Evolutionary conservation across 805 yeast genomes (phyloP).

Genomic region (Cyberlindnera amylophila): DNA sequence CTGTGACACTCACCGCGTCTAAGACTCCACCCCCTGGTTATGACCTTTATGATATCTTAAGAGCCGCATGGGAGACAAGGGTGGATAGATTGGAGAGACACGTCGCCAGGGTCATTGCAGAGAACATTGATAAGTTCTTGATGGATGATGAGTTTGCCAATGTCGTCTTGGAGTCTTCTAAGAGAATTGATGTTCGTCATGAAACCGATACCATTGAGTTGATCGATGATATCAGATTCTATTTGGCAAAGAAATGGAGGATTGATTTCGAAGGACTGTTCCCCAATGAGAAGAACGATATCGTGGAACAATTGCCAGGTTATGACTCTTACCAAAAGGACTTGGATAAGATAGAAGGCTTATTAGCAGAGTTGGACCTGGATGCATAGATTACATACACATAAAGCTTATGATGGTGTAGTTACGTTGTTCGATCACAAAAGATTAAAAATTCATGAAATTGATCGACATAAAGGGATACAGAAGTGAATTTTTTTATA

Average conservation of each 20-base stretch:
- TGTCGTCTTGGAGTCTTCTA: slow-evolving; percentile 45
- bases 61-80: slow-evolving; percentile 65
- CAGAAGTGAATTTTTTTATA: neutral
- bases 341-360: slow-evolving; percentile 35
- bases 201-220: slow-evolving; percentile 79
- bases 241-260: slow-evolving; percentile 35
- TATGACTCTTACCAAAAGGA: slow-evolving; percentile 29
- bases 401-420: no score
- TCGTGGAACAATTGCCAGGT: slow-evolving; percentile 21
- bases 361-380: slow-evolving; percentile 36
- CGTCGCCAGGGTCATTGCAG: slow-evolving; percentile 56
- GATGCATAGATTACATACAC: slow-evolving; percentile 33
- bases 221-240: slow-evolving; percentile 72
- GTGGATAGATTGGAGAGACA: slow-evolving; percentile 61
- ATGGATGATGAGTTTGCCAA: slow-evolving; percentile 36
- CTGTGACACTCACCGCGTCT: slow-evolving; percentile 37
- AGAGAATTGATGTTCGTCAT: slow-evolving; percentile 54
- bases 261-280: slow-evolving; percentile 32
- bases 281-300: slow-evolving; percentile 24
- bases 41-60: slow-evolving; percentile 51
- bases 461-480: no score
- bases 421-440: no score
- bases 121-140: slow-evolving; percentile 38
- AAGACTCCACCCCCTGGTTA: slow-evolving; percentile 27
- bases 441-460: no score